Evolutionary conservation across 441 rosid genomes (phyloP), one percentile per base, ranked within the genome.

Genomic region (Viola pubescens): DNA sequence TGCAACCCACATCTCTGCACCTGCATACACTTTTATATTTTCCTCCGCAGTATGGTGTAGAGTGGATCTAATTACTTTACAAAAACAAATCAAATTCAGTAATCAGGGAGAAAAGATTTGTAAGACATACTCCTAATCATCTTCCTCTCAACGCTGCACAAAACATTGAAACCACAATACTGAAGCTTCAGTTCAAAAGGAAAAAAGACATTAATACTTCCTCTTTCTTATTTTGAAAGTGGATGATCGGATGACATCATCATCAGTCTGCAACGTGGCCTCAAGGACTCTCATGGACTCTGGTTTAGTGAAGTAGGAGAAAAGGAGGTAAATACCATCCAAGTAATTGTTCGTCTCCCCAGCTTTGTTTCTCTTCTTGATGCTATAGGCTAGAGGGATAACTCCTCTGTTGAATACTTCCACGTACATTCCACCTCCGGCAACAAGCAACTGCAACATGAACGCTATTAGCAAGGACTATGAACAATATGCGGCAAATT

Each of bases 331-430:
- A 74, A 89, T 85, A 37, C 99, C 97, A 59, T 94, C 99, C 79
- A 86, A 63, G 70, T 85, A 94, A 37, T 87, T 86, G 78, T 88
- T 86, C 7, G 82, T 66, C 61, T 84, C 95, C 46, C 97, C 97
- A 4, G 87, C 97, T 77, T 70, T 90, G 85, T 94, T 86, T 73
- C 71, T 94, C 83, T 73, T 89, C 67, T 72, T 80, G 71, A 92
- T 89, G 79, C 87, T 76, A 70, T 91, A 89, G 59, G 94, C 86
- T 61, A 89, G 68, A 43, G 96, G 96, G 70, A 94, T 77, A 38
- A 88, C 95, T 42, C 98, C 98, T 79, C 97, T 81, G 80, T 89
- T 89, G 78, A 87, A 89, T 13, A 89, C 94, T 75, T 94, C 99
- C 1, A 88, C 81, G 14, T 89, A 88, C 98, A 89, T 94, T 66